phyloP scores from a whole-genome alignment of 768 basidiomycete genomes.

The Jaapia argillacea region DNA sequence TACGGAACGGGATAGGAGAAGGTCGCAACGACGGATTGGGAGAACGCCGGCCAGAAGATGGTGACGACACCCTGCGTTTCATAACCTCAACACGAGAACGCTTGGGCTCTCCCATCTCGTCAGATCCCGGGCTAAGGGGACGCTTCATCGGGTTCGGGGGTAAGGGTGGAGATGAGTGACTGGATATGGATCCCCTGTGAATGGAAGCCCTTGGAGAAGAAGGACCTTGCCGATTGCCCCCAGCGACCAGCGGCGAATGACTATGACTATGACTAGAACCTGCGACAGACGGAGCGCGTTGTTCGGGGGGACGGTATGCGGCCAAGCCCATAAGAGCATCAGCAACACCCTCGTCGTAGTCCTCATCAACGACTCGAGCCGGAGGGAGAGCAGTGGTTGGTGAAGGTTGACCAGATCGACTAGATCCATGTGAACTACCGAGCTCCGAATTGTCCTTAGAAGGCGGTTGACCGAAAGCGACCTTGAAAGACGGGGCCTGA shows the following conservation, averaged over 20 bases:
- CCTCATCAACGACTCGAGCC: slow-evolving; percentile 73
- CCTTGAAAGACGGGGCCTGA: slow-evolving; percentile 9
- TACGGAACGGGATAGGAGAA: slow-evolving; percentile 67
- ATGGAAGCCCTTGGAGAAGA: slow-evolving; percentile 33
- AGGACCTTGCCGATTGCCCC: slow-evolving; percentile 42
- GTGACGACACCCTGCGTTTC: slow-evolving; percentile 44
- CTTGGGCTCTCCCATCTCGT: slow-evolving; percentile 49
- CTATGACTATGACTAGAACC: slow-evolving; percentile 1
- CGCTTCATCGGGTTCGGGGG: slow-evolving; percentile 45
- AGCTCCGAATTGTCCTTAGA: slow-evolving; percentile 48
- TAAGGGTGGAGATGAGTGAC: slow-evolving; percentile 51
- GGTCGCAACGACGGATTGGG: slow-evolving; percentile 53
- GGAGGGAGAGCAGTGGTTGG: slow-evolving; percentile 56
- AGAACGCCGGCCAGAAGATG: slow-evolving; percentile 32
- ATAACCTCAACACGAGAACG: slow-evolving; percentile 47
- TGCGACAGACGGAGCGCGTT: slow-evolving; percentile 7
- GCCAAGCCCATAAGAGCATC: slow-evolving; percentile 71
- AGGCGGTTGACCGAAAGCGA: slow-evolving; percentile 18
- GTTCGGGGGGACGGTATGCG: slow-evolving; percentile 15
- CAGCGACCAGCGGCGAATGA: slow-evolving; percentile 48
- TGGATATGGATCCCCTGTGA: slow-evolving; percentile 60
- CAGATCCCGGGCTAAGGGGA: slow-evolving; percentile 55
- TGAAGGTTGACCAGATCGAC: slow-evolving; percentile 60
- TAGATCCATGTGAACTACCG: slow-evolving; percentile 54
- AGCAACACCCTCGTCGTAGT: slow-evolving; percentile 90